A percentile compares a stretch with the other conserved stretches of the same genome.
These are phyloP conservation scores for Colletotrichum magnum DNA, from an alignment of 2,329 filamentous ascomycete species.

Conservation along the genomic window DNA sequence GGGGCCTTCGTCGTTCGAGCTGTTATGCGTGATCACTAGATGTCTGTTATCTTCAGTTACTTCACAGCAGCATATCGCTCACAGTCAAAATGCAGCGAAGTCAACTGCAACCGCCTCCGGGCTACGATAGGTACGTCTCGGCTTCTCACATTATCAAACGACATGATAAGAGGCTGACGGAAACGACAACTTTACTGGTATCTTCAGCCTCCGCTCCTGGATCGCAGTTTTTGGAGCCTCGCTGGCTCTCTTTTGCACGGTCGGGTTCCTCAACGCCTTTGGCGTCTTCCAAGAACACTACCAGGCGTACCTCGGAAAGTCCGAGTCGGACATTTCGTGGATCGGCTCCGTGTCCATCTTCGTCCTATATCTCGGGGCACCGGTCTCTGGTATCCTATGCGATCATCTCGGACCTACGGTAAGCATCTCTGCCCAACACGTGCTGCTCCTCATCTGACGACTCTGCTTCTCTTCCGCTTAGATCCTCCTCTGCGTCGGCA, in stretches of 20 bases:
- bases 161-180: not conserved
- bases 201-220: slow-evolving; percentile 40
- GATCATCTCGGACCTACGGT: slow-evolving; percentile 55
- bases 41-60: too few relatives aligned
- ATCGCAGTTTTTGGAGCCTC: slow-evolving; percentile 42
- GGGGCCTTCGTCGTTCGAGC: not conserved
- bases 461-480: slow-evolving; percentile 45
- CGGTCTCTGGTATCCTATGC: slow-evolving; percentile 52
- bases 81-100: too few relatives aligned
- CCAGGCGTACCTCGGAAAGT: slow-evolving; percentile 45
- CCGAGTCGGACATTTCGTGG: slow-evolving; percentile 52
- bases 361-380: slow-evolving; percentile 53
- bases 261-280: slow-evolving; percentile 49
- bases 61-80: too few relatives aligned
- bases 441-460: slow-evolving; percentile 47
- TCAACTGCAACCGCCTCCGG: slow-evolving; percentile 9
- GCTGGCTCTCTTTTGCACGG: slow-evolving; percentile 43
- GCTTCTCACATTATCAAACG: not conserved
- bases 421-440: slow-evolving; percentile 50
- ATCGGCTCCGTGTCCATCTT: slow-evolving; percentile 63
- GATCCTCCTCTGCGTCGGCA: slow-evolving; percentile 62
- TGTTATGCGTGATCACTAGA: too few relatives aligned
- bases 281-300: slow-evolving; percentile 68
- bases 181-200: not conserved
- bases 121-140: slow-evolving; percentile 18